Base-by-base conservation (phyloP, 2,329 filamentous ascomycete genomes). In the Dactylella cylindrospora region DNA sequence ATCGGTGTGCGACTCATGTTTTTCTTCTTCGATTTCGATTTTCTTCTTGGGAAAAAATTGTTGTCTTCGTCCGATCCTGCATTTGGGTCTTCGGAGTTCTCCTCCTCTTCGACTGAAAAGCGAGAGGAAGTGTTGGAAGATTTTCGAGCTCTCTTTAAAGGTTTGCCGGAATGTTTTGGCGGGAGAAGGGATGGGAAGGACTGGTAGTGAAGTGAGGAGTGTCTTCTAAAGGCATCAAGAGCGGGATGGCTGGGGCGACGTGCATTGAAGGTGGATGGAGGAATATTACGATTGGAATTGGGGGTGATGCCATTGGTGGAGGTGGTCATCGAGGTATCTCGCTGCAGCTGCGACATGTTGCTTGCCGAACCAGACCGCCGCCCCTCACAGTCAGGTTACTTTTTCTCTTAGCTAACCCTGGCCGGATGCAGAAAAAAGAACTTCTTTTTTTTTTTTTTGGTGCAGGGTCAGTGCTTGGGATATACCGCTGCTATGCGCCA, bases 181-280 rank as follows among this genome's bases (percentile, higher is more conserved):
- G 66, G 81, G 86, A 12, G 87, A 85, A 26, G 82, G 79, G 0
- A 85, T 86, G 2, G 86, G 68, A 93, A 91, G 5, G 88, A 91
- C 69, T 90, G 86, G 73, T 91, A 93, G 70, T 84, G 84, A 66
- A 83, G 76, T 15, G 78, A 77, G 40, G 78, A 79, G 65, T 77
- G 73, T 50, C 76, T 76, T 55, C 74, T 39, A 29, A 44, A 54
- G 23, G 49, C 59, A 33, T 64, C 59, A 20, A 54, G 17, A 36
- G 70, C 41, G 19, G 47, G 55, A 43, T 53, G 47, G 22, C 47
- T 47, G 29, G 40, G 41, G 36, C 39, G 40, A 19, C 47, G 55
- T 19, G 17, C 23, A 28, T 12, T 20, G n/a, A 25, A 5, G 17
- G 13, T 32, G 26, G n/a, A 32, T 22, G 22, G n/a, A 12, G 10